Evolutionary conservation across 257 asterid species (phyloP).

Genomic region (Haberlea rhodopensis): DNA sequence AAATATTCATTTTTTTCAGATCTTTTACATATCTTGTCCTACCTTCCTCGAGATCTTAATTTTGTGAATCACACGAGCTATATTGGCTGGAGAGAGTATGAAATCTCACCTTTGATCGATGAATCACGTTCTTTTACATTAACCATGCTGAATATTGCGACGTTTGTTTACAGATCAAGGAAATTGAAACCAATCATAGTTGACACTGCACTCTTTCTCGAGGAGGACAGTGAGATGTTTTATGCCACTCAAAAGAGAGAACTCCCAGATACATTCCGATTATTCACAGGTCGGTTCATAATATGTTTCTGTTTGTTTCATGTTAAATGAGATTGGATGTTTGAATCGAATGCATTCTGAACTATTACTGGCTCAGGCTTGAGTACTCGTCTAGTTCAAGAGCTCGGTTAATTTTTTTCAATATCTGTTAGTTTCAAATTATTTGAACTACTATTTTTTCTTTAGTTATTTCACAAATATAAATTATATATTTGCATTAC

Average conservation of each 20-base stretch:
- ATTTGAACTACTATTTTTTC: neutral
- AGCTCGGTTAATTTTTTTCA: no score
- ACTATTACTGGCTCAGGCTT: neutral
- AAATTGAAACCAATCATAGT: conserved; percentile 83
- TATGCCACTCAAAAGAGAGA: conserved; percentile 80
- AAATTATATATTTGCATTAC: neutral
- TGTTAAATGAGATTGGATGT: neutral
- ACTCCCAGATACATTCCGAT: conserved; percentile 76
- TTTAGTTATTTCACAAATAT: neutral
- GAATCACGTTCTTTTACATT: neutral
- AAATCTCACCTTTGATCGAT: conserved; percentile 20
- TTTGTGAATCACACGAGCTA: conserved; percentile 89
- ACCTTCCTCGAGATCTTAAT: conserved; percentile 83
- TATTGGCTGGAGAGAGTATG: conserved; percentile 97
- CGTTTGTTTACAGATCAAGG: conserved; percentile 50
- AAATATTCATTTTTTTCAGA: conserved; percentile 49
- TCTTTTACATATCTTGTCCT: conserved; percentile 88
- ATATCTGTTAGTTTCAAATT: neutral
- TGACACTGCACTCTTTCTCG: conserved; percentile 77
- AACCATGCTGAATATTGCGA: neutral
- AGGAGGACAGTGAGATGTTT: conserved; percentile 62
- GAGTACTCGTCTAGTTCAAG: neutral
- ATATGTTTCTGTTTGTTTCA: conserved; percentile 1
- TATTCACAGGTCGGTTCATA: conserved; percentile 60
- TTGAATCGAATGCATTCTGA: neutral